phyloP scores from a whole-genome alignment of 2,329 filamentous ascomycete genomes.

The Ambrosiella beaveri region DNA sequence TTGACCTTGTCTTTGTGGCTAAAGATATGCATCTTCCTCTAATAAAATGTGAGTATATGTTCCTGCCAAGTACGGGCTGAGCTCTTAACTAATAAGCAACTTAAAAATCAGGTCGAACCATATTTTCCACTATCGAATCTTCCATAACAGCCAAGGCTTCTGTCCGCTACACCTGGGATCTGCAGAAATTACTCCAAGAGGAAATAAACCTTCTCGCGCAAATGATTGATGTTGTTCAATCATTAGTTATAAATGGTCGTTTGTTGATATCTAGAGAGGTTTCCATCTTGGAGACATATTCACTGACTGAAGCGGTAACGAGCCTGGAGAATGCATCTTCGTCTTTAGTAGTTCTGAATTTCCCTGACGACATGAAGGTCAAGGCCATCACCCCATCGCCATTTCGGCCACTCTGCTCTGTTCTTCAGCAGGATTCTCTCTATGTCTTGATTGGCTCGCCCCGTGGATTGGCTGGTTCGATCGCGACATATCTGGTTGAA shows the following conservation, averaged over 20 bases:
- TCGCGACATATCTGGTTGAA: constrained; percentile 31
- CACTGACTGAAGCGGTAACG: background rate
- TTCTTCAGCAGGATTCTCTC: constrained; percentile 14
- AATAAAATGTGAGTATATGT: constrained; percentile 19
- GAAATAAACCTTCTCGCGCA: background rate
- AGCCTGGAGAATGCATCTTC: constrained; percentile 1
- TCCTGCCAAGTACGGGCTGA: background rate
- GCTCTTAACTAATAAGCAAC: background rate
- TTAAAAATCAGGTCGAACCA: background rate
- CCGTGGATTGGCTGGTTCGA: constrained; percentile 37
- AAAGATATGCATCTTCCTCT: constrained; percentile 13
- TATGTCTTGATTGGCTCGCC: constrained; percentile 41
- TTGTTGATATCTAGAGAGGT: background rate
- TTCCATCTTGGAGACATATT: background rate
- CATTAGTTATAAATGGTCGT: background rate
- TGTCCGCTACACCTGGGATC: constrained; percentile 1
- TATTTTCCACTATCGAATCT: background rate
- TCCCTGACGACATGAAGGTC: background rate
- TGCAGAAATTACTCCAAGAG: constrained; percentile 6
- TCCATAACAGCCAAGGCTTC: background rate
- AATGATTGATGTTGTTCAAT: constrained; percentile 2
- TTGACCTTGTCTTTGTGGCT: constrained; percentile 1
- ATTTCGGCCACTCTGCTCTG: background rate
- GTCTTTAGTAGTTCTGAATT: background rate
- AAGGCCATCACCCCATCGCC: background rate